These are phyloP conservation scores for Escallonia rubra DNA, from an alignment of 129 eudicot species.

Conservation along the genomic window DNA sequence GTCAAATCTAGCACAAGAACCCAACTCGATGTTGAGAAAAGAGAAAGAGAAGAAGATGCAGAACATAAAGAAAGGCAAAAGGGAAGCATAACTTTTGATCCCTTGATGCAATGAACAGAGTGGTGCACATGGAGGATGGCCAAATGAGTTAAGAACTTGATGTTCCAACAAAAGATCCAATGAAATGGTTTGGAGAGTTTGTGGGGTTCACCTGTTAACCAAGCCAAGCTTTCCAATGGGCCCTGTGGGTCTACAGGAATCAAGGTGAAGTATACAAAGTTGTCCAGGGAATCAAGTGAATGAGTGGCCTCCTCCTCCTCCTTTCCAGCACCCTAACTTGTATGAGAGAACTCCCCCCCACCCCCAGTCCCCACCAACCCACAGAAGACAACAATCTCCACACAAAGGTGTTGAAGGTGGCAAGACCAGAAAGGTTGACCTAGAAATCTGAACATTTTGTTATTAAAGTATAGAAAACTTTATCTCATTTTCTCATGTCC, in stretches of 20 bases:
- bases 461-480: not conserved
- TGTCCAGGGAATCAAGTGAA: not conserved
- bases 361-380: not conserved
- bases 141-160: too few relatives aligned
- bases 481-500: not conserved
- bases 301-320: not conserved
- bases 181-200: too few relatives aligned
- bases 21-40: too few relatives aligned
- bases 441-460: not conserved
- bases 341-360: not conserved
- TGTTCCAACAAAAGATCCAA: too few relatives aligned
- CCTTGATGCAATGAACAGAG: too few relatives aligned
- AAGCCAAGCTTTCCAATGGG: not conserved
- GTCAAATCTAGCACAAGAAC: too few relatives aligned
- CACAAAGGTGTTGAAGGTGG: too few relatives aligned
- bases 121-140: too few relatives aligned
- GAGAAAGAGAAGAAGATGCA: too few relatives aligned
- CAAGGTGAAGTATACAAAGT: not conserved
- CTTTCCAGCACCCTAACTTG: not conserved
- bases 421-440: not conserved
- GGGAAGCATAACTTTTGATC: too few relatives aligned
- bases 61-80: too few relatives aligned
- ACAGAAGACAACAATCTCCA: not conserved
- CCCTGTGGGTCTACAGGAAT: slow-evolving; percentile 1
- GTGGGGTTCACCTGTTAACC: not conserved